Percentiles rank a stretch among this genome's conserved stretches.
These are phyloP conservation scores for Poronia punctata DNA, from an alignment of 495 filamentous ascomycete genomes.

Conservation along the genomic window DNA sequence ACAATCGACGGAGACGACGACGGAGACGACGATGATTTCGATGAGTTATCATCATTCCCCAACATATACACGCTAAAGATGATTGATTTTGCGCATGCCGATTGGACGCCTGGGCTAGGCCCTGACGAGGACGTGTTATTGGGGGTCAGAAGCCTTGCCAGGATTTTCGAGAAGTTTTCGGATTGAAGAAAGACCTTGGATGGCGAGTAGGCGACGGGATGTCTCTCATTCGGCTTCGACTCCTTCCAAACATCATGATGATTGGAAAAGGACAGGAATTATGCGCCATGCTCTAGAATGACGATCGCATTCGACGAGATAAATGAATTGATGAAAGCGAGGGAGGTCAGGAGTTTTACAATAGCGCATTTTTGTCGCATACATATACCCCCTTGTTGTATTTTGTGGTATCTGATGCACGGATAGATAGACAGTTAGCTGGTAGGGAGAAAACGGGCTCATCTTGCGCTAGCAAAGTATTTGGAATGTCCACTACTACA, in stretches of 20 bases:
- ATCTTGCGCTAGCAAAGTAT: too few species aligned
- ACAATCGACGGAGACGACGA: background rate
- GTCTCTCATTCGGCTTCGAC: background rate
- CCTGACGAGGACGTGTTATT: constrained; percentile 78
- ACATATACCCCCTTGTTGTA: too few species aligned
- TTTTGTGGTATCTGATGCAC: too few species aligned
- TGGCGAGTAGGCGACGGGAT: background rate
- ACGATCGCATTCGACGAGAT: too few species aligned
- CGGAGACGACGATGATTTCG: constrained; percentile 50
- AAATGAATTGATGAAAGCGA: too few species aligned
- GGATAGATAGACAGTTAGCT: too few species aligned
- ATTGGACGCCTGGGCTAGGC: constrained; percentile 76
- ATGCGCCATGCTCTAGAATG: too few species aligned
- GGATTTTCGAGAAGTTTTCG: constrained; percentile 61
- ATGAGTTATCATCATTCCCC: constrained; percentile 57
- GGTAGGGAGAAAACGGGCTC: too few species aligned
- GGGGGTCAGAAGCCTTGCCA: constrained; percentile 66
- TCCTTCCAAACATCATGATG: background rate
- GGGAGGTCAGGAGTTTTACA: too few species aligned
- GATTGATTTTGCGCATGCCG: constrained; percentile 95
- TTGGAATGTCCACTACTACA: too few species aligned
- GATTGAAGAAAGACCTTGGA: constrained; percentile 15
- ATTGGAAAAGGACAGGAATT: too few species aligned
- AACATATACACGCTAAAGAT: constrained; percentile 76
- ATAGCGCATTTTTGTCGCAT: too few species aligned